Base-by-base conservation (phyloP, 768 basidiomycete species). In the Boletales sp. region DNA sequence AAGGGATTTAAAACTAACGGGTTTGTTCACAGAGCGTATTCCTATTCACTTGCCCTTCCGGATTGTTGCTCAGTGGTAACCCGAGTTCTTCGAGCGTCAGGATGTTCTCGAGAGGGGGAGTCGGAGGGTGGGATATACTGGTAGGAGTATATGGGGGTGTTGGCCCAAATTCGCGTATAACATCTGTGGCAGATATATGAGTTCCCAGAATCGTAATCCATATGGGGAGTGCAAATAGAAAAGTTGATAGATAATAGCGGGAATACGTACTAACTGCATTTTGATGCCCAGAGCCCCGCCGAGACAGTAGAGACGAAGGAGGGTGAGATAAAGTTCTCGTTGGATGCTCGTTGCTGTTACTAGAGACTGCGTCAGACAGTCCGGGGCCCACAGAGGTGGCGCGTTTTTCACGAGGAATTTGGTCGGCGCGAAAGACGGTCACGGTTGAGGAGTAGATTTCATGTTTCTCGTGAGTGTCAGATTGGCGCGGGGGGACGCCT, bases 401-500 rank as follows among this genome's bases (percentile, higher is more conserved):
- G 8, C 57, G 57, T 40, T 52, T 55, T 24, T 46, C 24, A n/a
- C 13, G 76, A 68, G 18, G 69, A 56, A 9, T 68, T 51, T 38
- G 73, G 4, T 78, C 75, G 0, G 90, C 90, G 47, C 78, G 77
- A 69, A 95, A 97, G 66, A 89, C 85, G 6, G 83, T 79, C 18
- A 82, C 80, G 0, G 80, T 80, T 5, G 87, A 83, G 32, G 83
- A 82, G 58, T 89, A 86, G 35, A 94, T 71, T 40, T 75, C 74
- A 54, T 84, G 83, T 49, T 87, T 84, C 62, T 95, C 93, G 24
- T 73, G 77, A 13, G 90, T 73, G 29, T 95, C 90, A 52, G 85
- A 69, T 34, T 87, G 77, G 14, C 86, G 78, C 9, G 84, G 75
- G 45, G 89, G 91, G 45, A 88, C 76, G 14, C 78, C 82, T 73